These are phyloP conservation scores for Henckelia pumila DNA, from an alignment of 257 asterid species.

Conservation along the genomic window DNA sequence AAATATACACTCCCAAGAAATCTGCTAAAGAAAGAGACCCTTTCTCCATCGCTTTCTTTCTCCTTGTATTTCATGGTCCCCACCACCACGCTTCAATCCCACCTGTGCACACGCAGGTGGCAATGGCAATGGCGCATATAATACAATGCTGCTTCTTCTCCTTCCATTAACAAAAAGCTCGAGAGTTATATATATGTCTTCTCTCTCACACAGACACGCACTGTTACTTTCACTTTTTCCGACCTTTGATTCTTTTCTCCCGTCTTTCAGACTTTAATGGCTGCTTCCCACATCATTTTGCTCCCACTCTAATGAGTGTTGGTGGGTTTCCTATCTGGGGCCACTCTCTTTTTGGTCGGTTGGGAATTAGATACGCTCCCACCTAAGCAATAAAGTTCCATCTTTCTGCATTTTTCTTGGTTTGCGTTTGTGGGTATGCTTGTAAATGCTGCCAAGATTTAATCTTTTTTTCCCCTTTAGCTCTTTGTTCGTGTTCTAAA, in stretches of 20 bases:
- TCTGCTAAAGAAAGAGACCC: background rate
- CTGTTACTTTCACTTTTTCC: background rate
- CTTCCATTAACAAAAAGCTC: background rate
- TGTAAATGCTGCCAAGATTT: constrained; percentile 42
- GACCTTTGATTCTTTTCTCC: background rate
- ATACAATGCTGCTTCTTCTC: background rate
- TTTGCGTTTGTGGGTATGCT: constrained; percentile 19
- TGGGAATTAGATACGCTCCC: constrained; percentile 42
- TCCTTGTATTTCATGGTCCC: background rate
- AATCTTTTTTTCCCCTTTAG: constrained; percentile 28
- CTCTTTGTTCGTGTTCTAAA: constrained; percentile 12
- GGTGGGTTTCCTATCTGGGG: constrained; percentile 4
- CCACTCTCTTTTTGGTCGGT: constrained; percentile 36
- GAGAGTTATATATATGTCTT: background rate
- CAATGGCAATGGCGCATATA: background rate
- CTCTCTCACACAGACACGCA: background rate
- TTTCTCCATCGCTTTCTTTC: background rate
- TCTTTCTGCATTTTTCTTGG: constrained; percentile 15
- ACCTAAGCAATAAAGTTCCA: constrained; percentile 28
- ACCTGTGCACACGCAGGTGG: background rate
- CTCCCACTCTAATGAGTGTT: constrained; percentile 29
- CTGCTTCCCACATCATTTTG: constrained; percentile 8
- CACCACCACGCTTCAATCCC: background rate
- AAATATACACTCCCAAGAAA: background rate
- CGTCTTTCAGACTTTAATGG: background rate